Evolutionary conservation across 768 basidiomycete genomes (phyloP).

Genomic region (Suillus luteus): DNA sequence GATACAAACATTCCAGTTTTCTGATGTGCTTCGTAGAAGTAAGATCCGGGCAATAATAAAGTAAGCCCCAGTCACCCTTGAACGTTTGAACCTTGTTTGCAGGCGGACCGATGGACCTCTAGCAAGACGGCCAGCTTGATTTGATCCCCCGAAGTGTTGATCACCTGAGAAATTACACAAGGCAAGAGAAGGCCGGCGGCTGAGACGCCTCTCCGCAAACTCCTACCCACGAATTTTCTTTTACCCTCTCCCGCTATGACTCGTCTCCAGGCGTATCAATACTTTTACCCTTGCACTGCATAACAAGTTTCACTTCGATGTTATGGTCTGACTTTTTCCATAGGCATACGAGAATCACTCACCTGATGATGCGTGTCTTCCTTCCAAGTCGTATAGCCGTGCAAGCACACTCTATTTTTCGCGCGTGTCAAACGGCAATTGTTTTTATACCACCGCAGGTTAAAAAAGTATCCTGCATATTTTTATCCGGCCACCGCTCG

Average conservation of each 20-base stretch:
- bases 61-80: not conserved
- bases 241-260: not conserved
- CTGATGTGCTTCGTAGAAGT: constrained; percentile 5
- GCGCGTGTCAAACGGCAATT: not conserved
- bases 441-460: not conserved
- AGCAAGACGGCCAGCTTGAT: not conserved
- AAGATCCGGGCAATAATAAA: not conserved
- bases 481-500: not conserved
- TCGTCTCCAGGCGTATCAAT: not conserved
- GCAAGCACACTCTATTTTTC: not conserved
- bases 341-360: not conserved
- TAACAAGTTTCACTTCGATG: not conserved
- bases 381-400: not conserved
- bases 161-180: not conserved
- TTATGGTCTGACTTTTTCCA: not conserved
- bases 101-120: not conserved
- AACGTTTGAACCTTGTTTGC: not conserved
- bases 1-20: not conserved
- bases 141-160: not conserved
- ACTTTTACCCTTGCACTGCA: not conserved
- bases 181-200: not conserved
- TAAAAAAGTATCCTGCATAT: not conserved
- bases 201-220: not conserved
- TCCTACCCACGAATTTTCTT: not conserved
- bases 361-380: not conserved